These are phyloP conservation scores for Russula sp. DNA, from an alignment of 768 basidiomycete genomes.

Conservation along the genomic window DNA sequence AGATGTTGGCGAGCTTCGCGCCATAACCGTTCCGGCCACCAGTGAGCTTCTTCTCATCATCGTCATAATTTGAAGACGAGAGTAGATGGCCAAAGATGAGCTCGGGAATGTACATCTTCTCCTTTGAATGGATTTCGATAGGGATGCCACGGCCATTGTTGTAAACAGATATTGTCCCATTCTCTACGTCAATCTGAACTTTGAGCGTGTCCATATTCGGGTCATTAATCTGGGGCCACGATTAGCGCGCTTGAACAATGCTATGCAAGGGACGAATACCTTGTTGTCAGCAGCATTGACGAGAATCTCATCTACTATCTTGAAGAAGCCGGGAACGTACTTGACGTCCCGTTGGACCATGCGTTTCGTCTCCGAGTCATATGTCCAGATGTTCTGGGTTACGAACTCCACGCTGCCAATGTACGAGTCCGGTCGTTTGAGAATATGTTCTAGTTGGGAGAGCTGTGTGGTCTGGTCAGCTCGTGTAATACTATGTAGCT, in stretches of 20 bases:
- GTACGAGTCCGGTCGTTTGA: slow-evolving; percentile 90
- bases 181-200: slow-evolving; percentile 78
- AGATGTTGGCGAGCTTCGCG: slow-evolving; percentile 97
- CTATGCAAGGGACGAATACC: slow-evolving; percentile 42
- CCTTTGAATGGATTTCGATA: slow-evolving; percentile 88
- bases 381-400: slow-evolving; percentile 90
- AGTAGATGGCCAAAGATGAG: slow-evolving; percentile 95
- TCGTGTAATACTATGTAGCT: not conserved
- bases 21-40: slow-evolving; percentile 99
- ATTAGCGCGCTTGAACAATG: not conserved
- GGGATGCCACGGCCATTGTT: slow-evolving; percentile 98
- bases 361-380: slow-evolving; percentile 73
- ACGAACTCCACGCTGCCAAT: slow-evolving; percentile 93
- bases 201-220: slow-evolving; percentile 86
- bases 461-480: slow-evolving; percentile 47
- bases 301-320: slow-evolving; percentile 98
- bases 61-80: slow-evolving; percentile 95
- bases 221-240: slow-evolving; percentile 76
- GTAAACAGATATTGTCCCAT: slow-evolving; percentile 81
- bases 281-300: slow-evolving; percentile 99
- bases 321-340: slow-evolving; percentile 97
- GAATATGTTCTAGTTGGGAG: slow-evolving; percentile 89
- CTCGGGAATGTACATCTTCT: slow-evolving; percentile 94
- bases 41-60: slow-evolving; percentile 96
- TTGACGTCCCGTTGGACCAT: slow-evolving; percentile 80